phyloP scores from a whole-genome alignment of 225 moss, liverwort and hornwort species.

The Physcomitrium patens region DNA sequence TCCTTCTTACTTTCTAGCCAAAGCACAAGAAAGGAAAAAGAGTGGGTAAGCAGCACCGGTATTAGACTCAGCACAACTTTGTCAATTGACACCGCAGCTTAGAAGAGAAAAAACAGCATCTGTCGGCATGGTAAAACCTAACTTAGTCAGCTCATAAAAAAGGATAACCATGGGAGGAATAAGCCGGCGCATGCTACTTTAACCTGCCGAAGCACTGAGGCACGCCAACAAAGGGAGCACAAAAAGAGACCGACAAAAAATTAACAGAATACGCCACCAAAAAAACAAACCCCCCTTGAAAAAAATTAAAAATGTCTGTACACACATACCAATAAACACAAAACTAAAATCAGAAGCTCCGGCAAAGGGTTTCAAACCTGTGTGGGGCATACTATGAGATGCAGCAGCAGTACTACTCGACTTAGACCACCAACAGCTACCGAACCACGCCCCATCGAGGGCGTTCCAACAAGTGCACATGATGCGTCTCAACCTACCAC shows the following conservation, averaged over 20 bases:
- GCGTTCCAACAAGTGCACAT: conserved; percentile 76
- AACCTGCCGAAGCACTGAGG: background rate
- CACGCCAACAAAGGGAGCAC: conserved; percentile 7
- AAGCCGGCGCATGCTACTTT: background rate
- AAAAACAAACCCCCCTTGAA: background rate
- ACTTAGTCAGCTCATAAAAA: conserved; percentile 19
- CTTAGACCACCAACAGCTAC: conserved; percentile 63
- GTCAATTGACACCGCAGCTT: background rate
- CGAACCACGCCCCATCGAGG: conserved; percentile 68
- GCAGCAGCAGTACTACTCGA: conserved; percentile 29
- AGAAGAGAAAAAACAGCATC: conserved; percentile 20
- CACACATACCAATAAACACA: background rate
- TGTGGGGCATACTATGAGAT: conserved; percentile 38
- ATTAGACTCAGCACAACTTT: conserved; percentile 9
- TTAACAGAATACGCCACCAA: background rate
- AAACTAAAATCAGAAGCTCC: background rate
- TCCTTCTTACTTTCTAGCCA: conserved; percentile 50
- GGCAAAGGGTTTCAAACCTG: conserved; percentile 37
- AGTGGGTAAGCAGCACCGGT: conserved; percentile 14
- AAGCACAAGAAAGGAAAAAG: conserved; percentile 10
- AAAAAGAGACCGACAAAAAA: background rate
- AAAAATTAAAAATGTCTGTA: background rate
- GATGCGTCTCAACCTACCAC: conserved; percentile 30
- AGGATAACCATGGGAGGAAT: background rate
- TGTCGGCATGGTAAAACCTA: conserved; percentile 31